phyloP scores from a whole-genome alignment of 1,284 basidiomycete genomes.

The Thelephora terrestris region DNA sequence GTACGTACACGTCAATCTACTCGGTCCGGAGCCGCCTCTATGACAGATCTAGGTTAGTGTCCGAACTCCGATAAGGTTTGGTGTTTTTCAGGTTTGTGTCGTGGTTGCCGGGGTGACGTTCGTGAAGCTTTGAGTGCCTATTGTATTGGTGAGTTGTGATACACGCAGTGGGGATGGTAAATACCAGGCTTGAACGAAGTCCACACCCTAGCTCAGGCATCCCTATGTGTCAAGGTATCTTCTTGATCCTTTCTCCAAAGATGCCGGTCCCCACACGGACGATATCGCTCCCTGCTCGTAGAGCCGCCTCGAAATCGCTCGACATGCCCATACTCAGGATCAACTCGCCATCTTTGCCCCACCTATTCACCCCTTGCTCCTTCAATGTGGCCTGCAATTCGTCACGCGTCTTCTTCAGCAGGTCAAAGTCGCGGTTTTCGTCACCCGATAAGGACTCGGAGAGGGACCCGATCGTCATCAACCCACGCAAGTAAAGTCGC shows the following conservation, averaged over 20 bases:
- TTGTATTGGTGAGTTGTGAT: no score
- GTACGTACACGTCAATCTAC: no score
- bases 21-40: no score
- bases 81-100: no score
- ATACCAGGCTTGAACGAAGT: no score
- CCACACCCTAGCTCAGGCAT: no score
- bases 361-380: constrained; percentile 26
- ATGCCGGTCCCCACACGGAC: constrained; percentile 91
- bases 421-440: constrained; percentile 79
- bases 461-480: constrained; percentile 95
- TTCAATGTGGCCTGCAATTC: constrained; percentile 39
- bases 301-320: constrained; percentile 84
- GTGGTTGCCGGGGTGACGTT: no score
- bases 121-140: no score
- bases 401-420: constrained; percentile 55
- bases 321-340: constrained; percentile 98
- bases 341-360: constrained; percentile 50
- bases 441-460: constrained; percentile 51
- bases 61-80: no score
- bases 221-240: constrained; percentile 22
- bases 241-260: constrained; percentile 68
- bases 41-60: no score
- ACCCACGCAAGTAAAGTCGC: constrained; percentile 64
- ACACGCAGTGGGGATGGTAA: no score
- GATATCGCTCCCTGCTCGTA: constrained; percentile 77